A percentile compares a stretch with the other conserved stretches of the same genome.
Evolutionary conservation across 169 alveolate genomes (phyloP).

Genomic region (Theileria annulata): DNA sequence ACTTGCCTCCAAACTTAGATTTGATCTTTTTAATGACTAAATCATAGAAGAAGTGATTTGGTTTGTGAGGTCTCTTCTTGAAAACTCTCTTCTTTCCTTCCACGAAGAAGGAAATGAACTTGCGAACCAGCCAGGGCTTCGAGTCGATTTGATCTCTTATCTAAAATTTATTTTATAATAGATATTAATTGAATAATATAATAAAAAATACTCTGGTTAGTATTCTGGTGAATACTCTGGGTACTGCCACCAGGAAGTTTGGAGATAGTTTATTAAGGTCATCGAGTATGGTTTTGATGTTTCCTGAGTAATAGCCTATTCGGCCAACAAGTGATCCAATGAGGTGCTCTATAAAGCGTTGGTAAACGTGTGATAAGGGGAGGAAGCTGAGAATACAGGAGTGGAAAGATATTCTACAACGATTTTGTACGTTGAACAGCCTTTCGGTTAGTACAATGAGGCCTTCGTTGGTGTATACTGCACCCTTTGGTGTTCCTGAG

Average conservation of each 20-base stretch:
- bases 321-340: slow-evolving; percentile 68
- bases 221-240: slow-evolving; percentile 77
- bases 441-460: slow-evolving; percentile 72
- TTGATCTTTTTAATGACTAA: slow-evolving; percentile 69
- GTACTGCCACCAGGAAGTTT: slow-evolving; percentile 69
- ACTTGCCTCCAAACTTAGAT: slow-evolving; percentile 71
- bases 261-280: slow-evolving; percentile 79
- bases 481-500: slow-evolving; percentile 96
- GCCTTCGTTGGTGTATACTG: slow-evolving; percentile 85
- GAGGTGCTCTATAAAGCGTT: slow-evolving; percentile 82
- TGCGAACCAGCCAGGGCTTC: slow-evolving; percentile 28
- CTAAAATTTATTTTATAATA: background rate
- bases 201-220: slow-evolving; percentile 41
- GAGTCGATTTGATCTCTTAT: slow-evolving; percentile 29
- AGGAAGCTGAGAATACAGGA: slow-evolving; percentile 85
- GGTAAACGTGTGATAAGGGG: slow-evolving; percentile 91
- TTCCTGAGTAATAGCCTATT: slow-evolving; percentile 89
- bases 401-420: slow-evolving; percentile 58
- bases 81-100: slow-evolving; percentile 26
- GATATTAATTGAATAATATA: background rate
- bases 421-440: slow-evolving; percentile 66
- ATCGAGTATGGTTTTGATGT: slow-evolving; percentile 81
- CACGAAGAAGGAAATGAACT: slow-evolving; percentile 18
- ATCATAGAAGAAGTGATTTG: slow-evolving; percentile 54
- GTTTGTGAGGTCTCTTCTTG: slow-evolving; percentile 11